Base-by-base conservation (phyloP, 441 rosid species). In the Aquilaria agallochum region DNA sequence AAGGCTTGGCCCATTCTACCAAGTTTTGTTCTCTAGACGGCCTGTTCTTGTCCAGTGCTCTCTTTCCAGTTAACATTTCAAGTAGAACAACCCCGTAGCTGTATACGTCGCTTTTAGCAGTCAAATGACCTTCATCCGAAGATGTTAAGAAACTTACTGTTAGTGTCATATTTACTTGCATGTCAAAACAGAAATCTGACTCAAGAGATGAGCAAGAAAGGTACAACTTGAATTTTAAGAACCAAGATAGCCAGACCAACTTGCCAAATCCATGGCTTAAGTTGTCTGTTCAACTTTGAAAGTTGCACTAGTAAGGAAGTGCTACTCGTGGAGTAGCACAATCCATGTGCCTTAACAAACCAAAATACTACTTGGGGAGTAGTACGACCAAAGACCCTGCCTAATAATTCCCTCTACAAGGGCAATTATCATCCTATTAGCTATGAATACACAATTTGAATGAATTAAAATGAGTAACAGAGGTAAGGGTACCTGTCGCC, bases 31-130 rank as follows among this genome's bases (percentile, higher is more conserved):
- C 91, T 71, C 79, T 76, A 0, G 84, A 57, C 4, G 96, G 89
- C 31, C 87, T 76, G 74, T 83, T 84, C 70, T 80, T 78, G 77
- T 90, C 95, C 14, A 88, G 67, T 3, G 90, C 96, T 78, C 88
- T 83, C 63, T 84, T 83, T 31, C 98, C 97, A 0, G 89, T 73
- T 31, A 90, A 69, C 82, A 90, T 64, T 68, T 93, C 98, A 2
- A 93, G 84, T 9, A 93, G 82, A 51, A 93, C 95, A 7, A 93
- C 98, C 68, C 98, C 98, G 0, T 82, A 90, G 67, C 98, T 90
- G 71, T 94, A 94, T 9, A 90, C 78, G 5, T 93, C 97, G 11
- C 97, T 93, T 71, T 65, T 90, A 46, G 85, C 71, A 36, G 88
- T 86, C 50, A 90, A 80, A 60, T 80, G 97, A 50, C 98, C 97